Evolutionary conservation across 768 basidiomycete genomes (phyloP).

Genomic region (Cubamyces lactineus): DNA sequence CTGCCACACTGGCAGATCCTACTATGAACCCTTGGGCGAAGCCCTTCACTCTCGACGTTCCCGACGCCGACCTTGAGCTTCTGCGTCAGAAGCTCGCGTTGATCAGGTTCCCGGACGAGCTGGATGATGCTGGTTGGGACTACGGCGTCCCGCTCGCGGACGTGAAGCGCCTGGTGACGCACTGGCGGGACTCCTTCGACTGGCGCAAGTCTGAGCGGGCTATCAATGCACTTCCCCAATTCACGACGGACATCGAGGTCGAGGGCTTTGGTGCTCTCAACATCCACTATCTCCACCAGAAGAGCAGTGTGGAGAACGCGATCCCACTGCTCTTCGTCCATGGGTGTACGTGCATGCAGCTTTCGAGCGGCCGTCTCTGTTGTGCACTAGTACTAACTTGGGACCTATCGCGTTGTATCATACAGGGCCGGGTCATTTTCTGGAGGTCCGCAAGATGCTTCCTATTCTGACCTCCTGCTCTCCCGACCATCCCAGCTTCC

Average conservation of each 20-base stretch:
- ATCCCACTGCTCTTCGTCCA: constrained; percentile 65
- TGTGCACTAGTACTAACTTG: not conserved
- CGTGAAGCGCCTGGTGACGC: constrained; percentile 47
- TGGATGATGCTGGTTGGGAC: constrained; percentile 31
- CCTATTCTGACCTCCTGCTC: constrained; percentile 51
- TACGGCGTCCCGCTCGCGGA: constrained; percentile 48
- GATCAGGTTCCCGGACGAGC: constrained; percentile 33
- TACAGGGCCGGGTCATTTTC: constrained; percentile 63
- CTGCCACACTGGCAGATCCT: not conserved
- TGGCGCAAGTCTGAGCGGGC: constrained; percentile 56
- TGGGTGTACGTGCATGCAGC: constrained; percentile 46
- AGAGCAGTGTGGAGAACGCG: constrained; percentile 46
- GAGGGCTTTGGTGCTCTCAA: constrained; percentile 50
- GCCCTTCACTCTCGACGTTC: constrained; percentile 30
- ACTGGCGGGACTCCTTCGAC: constrained; percentile 58
- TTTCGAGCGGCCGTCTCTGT: not conserved
- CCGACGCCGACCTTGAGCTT: constrained; percentile 27
- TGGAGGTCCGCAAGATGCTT: constrained; percentile 59
- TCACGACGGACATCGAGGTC: constrained; percentile 53
- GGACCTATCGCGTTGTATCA: not conserved
- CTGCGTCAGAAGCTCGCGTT: constrained; percentile 32
- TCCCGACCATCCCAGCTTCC: constrained; percentile 55
- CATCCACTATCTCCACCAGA: constrained; percentile 63
- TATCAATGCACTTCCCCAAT: constrained; percentile 61
- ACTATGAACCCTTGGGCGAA: constrained; percentile 10